Conservation (phyloP, 2,329 filamentous ascomycete species). For the Diplodia scrobiculata region DNA sequence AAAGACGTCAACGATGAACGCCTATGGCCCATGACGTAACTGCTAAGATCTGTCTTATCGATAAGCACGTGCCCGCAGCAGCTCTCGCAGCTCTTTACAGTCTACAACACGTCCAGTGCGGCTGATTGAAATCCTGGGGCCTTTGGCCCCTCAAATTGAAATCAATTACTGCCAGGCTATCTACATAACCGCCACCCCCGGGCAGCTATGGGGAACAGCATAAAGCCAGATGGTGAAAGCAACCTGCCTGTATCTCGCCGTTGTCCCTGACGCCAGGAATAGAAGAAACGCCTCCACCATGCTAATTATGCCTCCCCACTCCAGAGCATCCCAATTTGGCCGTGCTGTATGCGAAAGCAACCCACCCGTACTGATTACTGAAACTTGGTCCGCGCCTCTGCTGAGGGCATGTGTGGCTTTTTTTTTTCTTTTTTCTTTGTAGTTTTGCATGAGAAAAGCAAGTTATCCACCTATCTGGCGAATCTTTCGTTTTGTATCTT, state of each 20-base stretch:
- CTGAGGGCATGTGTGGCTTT: not conserved
- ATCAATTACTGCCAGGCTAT: slow-evolving; percentile 28
- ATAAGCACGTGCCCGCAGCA: not conserved
- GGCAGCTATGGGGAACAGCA: slow-evolving; percentile 3
- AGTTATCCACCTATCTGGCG: not conserved
- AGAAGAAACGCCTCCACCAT: slow-evolving; percentile 17
- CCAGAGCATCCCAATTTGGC: slow-evolving; percentile 7
- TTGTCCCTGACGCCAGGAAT: not conserved
- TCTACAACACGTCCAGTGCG: not conserved
- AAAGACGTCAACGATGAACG: slow-evolving; percentile 7
- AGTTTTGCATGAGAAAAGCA: slow-evolving; percentile 23
- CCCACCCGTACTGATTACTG: slow-evolving; percentile 6
- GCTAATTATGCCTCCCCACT: slow-evolving; percentile 3
- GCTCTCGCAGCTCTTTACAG: not conserved
- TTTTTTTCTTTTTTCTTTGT: not conserved
- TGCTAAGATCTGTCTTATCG: not conserved
- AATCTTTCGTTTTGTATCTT: not conserved
- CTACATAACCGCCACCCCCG: slow-evolving; percentile 16
- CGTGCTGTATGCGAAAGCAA: slow-evolving; percentile 5
- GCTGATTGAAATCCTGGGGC: slow-evolving; percentile 8
- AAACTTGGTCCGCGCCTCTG: not conserved
- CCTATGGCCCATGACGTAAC: not conserved
- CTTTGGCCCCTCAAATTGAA: slow-evolving; percentile 23
- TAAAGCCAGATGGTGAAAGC: slow-evolving; percentile 5
- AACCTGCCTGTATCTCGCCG: not conserved